Conservation (phyloP, 73 alveolate genomes). For the Vitrella brassicaformis region DNA sequence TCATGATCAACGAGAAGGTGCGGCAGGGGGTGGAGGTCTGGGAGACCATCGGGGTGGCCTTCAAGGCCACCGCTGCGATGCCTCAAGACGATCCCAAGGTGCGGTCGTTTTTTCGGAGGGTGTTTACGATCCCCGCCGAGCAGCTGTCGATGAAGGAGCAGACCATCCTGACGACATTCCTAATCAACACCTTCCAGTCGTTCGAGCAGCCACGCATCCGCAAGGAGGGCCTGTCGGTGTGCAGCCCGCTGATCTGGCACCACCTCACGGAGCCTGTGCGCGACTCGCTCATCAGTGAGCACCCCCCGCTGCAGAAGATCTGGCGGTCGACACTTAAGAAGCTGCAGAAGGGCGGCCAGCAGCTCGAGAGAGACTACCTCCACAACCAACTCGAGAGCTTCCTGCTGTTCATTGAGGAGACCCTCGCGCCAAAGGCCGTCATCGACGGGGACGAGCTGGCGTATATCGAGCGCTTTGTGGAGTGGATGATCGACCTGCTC, state of each 20-base stretch:
- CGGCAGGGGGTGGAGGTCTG: neutral
- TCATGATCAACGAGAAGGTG: slow-evolving; percentile 29
- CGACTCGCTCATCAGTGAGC: no score
- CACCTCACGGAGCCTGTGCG: neutral
- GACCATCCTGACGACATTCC: slow-evolving; percentile 1
- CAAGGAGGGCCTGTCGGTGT: neutral
- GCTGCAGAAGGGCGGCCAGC: neutral
- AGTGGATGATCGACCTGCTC: slow-evolving; percentile 26
- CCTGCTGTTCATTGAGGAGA: neutral
- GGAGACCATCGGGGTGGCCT: neutral
- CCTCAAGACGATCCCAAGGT: neutral
- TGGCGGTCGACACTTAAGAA: neutral
- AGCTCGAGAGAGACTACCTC: neutral
- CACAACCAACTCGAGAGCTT: neutral
- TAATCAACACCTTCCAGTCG: slow-evolving; percentile 33
- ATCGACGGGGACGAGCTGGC: no score
- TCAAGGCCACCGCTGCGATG: no score
- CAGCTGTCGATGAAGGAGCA: neutral
- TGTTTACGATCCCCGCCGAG: neutral
- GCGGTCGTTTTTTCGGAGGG: neutral
- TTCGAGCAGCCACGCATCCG: slow-evolving; percentile 13
- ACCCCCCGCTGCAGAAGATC: neutral
- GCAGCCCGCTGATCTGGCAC: neutral
- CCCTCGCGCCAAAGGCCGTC: neutral
- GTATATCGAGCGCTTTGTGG: slow-evolving; percentile 20